Evolutionary conservation across 192 early-diverging fungal genomes (phyloP), one percentile per base, ranked within the genome.

Genomic region (Paraglomus occultum): DNA sequence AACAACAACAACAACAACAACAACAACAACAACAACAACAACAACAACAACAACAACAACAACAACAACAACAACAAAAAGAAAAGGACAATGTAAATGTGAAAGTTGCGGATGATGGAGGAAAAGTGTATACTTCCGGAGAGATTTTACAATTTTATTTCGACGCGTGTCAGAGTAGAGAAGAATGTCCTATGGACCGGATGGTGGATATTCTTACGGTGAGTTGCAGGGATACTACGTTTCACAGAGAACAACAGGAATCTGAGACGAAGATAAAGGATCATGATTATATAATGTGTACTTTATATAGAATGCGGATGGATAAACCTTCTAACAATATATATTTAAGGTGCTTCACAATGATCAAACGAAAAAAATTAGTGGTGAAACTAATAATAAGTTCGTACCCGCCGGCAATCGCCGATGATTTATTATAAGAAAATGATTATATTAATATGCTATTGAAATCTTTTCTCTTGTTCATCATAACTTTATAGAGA

Each of bases 91-190:
- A 73, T 17, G 71, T 51, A n/a, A 77, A 71, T 3, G 39, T 59
- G 4, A 71, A 72, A 15, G 77, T 71, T 1, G 71, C 71, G 1
- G 48, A 71, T 5, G 76, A 77, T 10, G 68, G 75, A 22, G 71
- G 75, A 58, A 72, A 74, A 17, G 74, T 77, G 5, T 81, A 81
- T 47, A 74, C 76, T 12, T 71, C 79, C 20, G 73, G 59, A 61
- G 76, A 81, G 54, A 76, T 81, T 11, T 61, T 75, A 54, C 61
- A 81, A 51, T 81, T 71, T 53, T 81, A 81, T 54, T 63, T 81
- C 3, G 60, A 69, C 5, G 79, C 79, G 7, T 81, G 79, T 49
- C 73, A 54, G 51, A 73, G 60, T 43, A 67, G 79, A 67, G 79
- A 81, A 53, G 79, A 81, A 58, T 69, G 48, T 68, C 79, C 79